phyloP scores from a whole-genome alignment of 129 eudicot genomes.

The Calendula officinalis region DNA sequence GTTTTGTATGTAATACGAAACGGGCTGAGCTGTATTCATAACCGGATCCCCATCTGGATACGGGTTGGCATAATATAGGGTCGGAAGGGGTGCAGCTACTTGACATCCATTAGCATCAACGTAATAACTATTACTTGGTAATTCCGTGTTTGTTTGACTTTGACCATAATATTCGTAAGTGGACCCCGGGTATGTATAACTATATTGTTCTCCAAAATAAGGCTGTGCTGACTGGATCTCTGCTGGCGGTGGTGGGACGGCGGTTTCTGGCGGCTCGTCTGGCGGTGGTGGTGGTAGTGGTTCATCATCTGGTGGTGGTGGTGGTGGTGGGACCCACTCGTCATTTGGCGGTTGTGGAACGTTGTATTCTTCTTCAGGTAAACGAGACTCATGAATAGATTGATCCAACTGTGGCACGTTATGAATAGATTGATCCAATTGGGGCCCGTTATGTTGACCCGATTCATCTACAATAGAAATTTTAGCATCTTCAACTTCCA shows the following conservation, averaged over 20 bases:
- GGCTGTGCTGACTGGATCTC: slow-evolving; percentile 45
- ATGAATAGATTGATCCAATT: neutral
- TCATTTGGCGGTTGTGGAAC: slow-evolving; percentile 62
- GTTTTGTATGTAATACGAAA: slow-evolving; percentile 58
- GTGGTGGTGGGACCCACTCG: slow-evolving; percentile 83
- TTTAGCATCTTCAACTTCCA: slow-evolving; percentile 76
- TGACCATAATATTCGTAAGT: slow-evolving; percentile 55
- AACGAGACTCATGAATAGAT: slow-evolving; percentile 21
- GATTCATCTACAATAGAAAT: slow-evolving; percentile 26
- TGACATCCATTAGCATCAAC: slow-evolving; percentile 55
- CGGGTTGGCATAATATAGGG: slow-evolving; percentile 45
- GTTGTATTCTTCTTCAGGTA: slow-evolving; percentile 29
- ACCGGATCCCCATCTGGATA: slow-evolving; percentile 33
- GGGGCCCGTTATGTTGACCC: neutral
- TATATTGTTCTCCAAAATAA: slow-evolving; percentile 51
- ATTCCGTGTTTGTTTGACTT: slow-evolving; percentile 36
- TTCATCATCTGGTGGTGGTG: slow-evolving; percentile 90
- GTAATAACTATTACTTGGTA: slow-evolving; percentile 40
- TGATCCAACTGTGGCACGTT: slow-evolving; percentile 26
- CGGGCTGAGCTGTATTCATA: slow-evolving; percentile 46
- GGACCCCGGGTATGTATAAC: slow-evolving; percentile 43
- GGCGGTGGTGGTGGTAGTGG: slow-evolving; percentile 90
- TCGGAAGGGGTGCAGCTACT: slow-evolving; percentile 40
- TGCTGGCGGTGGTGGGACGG: slow-evolving; percentile 39
- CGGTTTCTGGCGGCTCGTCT: slow-evolving; percentile 66